phyloP scores from a whole-genome alignment of 352 stramenopile genomes.

The Phytopythium litorale region DNA sequence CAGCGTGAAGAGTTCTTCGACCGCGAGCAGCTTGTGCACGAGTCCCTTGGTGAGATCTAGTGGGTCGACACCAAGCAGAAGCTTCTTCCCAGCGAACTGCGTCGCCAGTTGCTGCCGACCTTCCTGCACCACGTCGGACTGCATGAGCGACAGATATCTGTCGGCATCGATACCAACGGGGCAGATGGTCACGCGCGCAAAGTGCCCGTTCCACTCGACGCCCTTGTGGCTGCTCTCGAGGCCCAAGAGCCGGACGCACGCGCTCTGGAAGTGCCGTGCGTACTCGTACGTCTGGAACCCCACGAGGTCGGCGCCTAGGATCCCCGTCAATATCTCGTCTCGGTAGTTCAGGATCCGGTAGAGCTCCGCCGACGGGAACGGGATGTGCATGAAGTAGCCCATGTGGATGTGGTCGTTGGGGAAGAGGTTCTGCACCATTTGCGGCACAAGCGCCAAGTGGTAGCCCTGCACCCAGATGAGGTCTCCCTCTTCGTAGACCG shows the following conservation, averaged over 20 bases:
- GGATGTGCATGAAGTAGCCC: conserved; percentile 89
- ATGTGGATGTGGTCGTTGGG: conserved; percentile 89
- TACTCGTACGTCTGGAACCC: conserved; percentile 92
- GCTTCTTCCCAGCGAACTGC: conserved; percentile 78
- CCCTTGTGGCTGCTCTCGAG: conserved; percentile 87
- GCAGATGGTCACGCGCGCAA: conserved; percentile 84
- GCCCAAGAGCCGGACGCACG: conserved; percentile 79
- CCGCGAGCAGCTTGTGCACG: conserved; percentile 87
- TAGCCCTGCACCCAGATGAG: conserved; percentile 91
- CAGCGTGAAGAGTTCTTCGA: conserved; percentile 86
- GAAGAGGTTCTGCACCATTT: conserved; percentile 88
- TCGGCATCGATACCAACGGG: conserved; percentile 85
- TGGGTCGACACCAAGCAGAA: conserved; percentile 84
- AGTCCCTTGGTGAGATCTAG: conserved; percentile 89
- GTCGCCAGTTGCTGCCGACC: conserved; percentile 49
- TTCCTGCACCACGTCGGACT: conserved; percentile 59
- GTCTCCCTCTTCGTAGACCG: conserved; percentile 88
- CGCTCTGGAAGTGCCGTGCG: conserved; percentile 86
- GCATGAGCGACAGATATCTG: conserved; percentile 66
- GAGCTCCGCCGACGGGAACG: conserved; percentile 87
- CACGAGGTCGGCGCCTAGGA: conserved; percentile 86
- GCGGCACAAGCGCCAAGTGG: conserved; percentile 85
- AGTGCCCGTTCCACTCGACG: conserved; percentile 87
- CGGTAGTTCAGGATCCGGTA: conserved; percentile 89
- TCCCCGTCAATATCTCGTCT: conserved; percentile 84